phyloP scores from a whole-genome alignment of 495 filamentous ascomycete genomes.

The Lentithecium fluviatile region DNA sequence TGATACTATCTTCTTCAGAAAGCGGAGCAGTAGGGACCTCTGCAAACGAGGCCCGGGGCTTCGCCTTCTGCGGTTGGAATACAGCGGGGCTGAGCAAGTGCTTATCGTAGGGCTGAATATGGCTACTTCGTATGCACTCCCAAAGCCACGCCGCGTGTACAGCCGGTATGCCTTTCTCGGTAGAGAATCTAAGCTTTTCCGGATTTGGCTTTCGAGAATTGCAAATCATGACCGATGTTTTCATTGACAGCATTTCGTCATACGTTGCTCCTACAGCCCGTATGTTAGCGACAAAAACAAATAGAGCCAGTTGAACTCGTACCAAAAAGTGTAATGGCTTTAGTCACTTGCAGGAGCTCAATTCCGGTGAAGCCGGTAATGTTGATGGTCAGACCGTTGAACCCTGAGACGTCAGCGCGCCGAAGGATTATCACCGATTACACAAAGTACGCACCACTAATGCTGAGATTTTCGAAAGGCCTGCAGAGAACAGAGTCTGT shows the following conservation, averaged over 20 bases:
- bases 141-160: constrained; percentile 81
- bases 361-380: constrained; percentile 82
- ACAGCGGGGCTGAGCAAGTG: constrained; percentile 18
- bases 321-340: constrained; percentile 72
- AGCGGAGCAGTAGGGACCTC: constrained; percentile 32
- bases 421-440: not conserved
- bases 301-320: constrained; percentile 17
- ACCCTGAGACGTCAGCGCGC: constrained; percentile 47
- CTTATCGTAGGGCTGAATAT: constrained; percentile 50
- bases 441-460: constrained; percentile 51
- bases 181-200: constrained; percentile 75
- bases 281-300: constrained; percentile 26
- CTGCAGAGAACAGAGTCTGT: constrained; percentile 66
- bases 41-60: not conserved
- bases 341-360: constrained; percentile 78
- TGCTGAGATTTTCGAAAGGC: constrained; percentile 68
- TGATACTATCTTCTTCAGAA: constrained; percentile 27
- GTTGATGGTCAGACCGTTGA: constrained; percentile 65
- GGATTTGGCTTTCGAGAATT: constrained; percentile 57
- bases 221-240: constrained; percentile 69
- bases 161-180: constrained; percentile 70
- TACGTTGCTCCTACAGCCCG: constrained; percentile 60
- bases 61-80: not conserved
- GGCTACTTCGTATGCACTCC: constrained; percentile 65
- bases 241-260: constrained; percentile 66